These are phyloP conservation scores for Furcasterigmium furcatum DNA, from an alignment of 2,329 filamentous ascomycete genomes.

Conservation along the genomic window DNA sequence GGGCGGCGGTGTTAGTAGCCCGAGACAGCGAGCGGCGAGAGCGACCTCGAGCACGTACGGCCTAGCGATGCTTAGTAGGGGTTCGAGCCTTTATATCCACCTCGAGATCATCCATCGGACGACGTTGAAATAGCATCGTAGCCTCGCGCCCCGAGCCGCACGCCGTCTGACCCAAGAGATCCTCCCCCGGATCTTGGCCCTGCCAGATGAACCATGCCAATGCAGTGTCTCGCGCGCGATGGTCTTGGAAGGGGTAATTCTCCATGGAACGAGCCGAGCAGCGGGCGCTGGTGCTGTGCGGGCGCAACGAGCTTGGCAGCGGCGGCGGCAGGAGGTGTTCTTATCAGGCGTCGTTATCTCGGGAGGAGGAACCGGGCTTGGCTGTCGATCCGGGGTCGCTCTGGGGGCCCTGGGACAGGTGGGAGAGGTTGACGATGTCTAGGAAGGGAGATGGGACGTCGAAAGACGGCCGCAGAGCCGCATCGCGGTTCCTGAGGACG, in stretches of 20 bases:
- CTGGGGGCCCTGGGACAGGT: too few species aligned
- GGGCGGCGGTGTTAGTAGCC: too few species aligned
- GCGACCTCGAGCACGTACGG: too few species aligned
- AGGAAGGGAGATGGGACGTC: background rate
- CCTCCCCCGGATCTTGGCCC: slow-evolving; percentile 1
- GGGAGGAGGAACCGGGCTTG: background rate
- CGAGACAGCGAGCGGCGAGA: too few species aligned
- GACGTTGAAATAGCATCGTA: background rate
- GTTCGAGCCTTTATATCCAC: too few species aligned
- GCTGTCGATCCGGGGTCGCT: too few species aligned
- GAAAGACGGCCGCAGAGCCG: background rate
- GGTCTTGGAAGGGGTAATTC: background rate
- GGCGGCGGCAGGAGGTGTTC: background rate
- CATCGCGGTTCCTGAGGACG: background rate
- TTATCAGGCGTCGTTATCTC: background rate
- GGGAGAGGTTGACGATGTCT: background rate
- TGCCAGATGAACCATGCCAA: background rate
- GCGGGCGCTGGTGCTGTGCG: background rate
- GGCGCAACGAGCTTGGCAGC: background rate
- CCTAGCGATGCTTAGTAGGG: too few species aligned
- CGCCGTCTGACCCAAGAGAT: background rate
- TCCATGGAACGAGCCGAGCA: background rate
- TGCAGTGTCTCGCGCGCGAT: background rate
- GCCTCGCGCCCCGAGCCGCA: background rate
- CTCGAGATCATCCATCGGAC: background rate